These are phyloP conservation scores for Thermothelomyces thermophilus DNA, from an alignment of 2,329 filamentous ascomycete species.

Conservation along the genomic window DNA sequence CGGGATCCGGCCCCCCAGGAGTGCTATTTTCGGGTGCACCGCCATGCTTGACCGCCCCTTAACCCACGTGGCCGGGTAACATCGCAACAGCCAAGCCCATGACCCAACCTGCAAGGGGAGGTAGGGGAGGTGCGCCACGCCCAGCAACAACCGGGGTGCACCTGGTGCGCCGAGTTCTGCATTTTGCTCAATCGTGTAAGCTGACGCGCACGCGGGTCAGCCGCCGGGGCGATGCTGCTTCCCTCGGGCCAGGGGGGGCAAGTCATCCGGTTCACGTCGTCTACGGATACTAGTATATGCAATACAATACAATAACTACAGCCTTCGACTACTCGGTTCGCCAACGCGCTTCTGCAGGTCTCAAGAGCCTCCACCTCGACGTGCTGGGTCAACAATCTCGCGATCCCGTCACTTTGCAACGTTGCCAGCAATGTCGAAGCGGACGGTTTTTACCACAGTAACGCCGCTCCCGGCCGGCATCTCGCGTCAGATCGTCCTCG, in stretches of 20 bases:
- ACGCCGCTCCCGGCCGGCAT: constrained; percentile 68
- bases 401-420: constrained; percentile 4
- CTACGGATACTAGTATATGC: too few species aligned
- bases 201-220: constrained; percentile 6
- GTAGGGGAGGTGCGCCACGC: constrained; percentile 5
- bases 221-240: constrained; percentile 4
- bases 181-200: too few species aligned
- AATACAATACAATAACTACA: too few species aligned
- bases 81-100: background rate
- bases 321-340: too few species aligned
- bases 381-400: background rate
- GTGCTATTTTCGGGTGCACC: constrained; percentile 13
- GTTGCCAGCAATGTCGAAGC: constrained; percentile 53
- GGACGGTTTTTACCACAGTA: constrained; percentile 67
- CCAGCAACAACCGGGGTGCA: constrained; percentile 1
- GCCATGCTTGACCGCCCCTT: background rate
- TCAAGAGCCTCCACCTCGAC: too few species aligned
- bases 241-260: background rate
- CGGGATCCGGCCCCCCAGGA: background rate
- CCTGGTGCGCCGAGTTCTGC: background rate
- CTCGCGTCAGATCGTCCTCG: constrained; percentile 61
- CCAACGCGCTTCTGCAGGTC: too few species aligned
- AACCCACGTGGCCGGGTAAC: constrained; percentile 11
- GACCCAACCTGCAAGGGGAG: too few species aligned
- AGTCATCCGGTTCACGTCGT: too few species aligned